Percentiles rank a stretch among this genome's conserved stretches.
phyloP scores from a whole-genome alignment of 345 rosid species.

The Microcos paniculata region DNA sequence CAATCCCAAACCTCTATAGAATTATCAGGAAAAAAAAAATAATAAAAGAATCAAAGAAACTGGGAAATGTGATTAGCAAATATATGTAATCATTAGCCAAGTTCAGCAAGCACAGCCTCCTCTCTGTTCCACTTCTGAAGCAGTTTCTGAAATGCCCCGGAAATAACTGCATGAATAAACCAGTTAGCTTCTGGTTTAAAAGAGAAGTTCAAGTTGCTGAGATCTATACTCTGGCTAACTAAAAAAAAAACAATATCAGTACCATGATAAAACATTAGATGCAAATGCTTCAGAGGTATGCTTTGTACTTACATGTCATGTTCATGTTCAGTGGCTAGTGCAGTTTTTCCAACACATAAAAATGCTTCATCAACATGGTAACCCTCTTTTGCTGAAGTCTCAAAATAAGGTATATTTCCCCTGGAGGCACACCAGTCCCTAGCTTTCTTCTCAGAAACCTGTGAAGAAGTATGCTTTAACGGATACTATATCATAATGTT shows the following conservation, averaged over 20 bases:
- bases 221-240: no score
- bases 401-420: slow-evolving; percentile 67
- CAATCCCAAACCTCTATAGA: background rate
- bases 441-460: slow-evolving; percentile 75
- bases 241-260: no score
- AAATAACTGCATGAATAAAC: slow-evolving; percentile 45
- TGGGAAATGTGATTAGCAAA: background rate
- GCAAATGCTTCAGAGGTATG: background rate
- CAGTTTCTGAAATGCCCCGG: slow-evolving; percentile 50
- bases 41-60: background rate
- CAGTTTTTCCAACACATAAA: slow-evolving; percentile 54
- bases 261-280: background rate
- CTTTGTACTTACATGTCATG: slow-evolving; percentile 47
- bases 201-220: background rate
- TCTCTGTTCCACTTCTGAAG: slow-evolving; percentile 56
- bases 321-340: slow-evolving; percentile 52
- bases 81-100: background rate
- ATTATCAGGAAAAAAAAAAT: background rate
- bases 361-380: slow-evolving; percentile 79
- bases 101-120: slow-evolving; percentile 74
- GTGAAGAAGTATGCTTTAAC: background rate
- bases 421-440: slow-evolving; percentile 71
- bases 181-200: background rate
- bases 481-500: background rate
- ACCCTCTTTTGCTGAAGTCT: slow-evolving; percentile 84